Conservation (phyloP, 805 yeast genomes). For the Ogataea parapolymorpha region DNA sequence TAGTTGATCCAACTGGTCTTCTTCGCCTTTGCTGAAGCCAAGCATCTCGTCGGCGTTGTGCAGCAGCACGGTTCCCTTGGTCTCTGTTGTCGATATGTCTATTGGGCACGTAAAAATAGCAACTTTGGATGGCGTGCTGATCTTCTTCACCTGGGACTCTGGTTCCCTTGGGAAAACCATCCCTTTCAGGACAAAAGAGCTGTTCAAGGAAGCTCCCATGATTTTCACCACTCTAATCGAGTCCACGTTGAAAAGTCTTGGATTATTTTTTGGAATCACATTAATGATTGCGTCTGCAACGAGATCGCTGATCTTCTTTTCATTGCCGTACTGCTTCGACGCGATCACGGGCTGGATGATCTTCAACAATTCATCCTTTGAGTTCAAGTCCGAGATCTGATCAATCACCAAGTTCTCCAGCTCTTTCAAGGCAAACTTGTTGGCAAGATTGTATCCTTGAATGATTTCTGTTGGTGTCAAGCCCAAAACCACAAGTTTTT, state of each 20-base stretch:
- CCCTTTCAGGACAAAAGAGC: conserved; percentile 83
- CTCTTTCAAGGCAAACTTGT: conserved; percentile 63
- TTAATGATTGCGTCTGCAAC: conserved; percentile 82
- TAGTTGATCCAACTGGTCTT: conserved; percentile 82
- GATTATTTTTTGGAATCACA: conserved; percentile 68
- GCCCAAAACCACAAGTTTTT: conserved; percentile 79
- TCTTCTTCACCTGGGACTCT: conserved; percentile 80
- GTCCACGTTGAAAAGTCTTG: conserved; percentile 79
- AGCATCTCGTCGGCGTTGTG: conserved; percentile 97
- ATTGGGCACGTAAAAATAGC: conserved; percentile 92
- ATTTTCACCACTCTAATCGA: conserved; percentile 93
- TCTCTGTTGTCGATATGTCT: conserved; percentile 94
- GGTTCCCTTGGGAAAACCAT: conserved; percentile 98
- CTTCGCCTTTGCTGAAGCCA: conserved; percentile 95
- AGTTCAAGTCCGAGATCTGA: conserved; percentile 53
- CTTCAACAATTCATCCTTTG: conserved; percentile 57
- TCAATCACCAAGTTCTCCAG: conserved; percentile 65
- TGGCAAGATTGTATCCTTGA: conserved; percentile 91
- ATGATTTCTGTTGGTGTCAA: conserved; percentile 88
- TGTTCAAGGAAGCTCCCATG: conserved; percentile 81
- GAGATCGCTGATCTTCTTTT: conserved; percentile 68
- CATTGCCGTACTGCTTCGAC: conserved; percentile 90
- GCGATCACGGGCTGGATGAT: conserved; percentile 84
- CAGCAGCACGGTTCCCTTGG: conserved; percentile 93
- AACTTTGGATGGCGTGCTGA: conserved; percentile 66